Percentiles rank a stretch among this genome's conserved stretches.
phyloP scores from a whole-genome alignment of 2,329 filamentous ascomycete species.

The Teratosphaeria epicoccoides region DNA sequence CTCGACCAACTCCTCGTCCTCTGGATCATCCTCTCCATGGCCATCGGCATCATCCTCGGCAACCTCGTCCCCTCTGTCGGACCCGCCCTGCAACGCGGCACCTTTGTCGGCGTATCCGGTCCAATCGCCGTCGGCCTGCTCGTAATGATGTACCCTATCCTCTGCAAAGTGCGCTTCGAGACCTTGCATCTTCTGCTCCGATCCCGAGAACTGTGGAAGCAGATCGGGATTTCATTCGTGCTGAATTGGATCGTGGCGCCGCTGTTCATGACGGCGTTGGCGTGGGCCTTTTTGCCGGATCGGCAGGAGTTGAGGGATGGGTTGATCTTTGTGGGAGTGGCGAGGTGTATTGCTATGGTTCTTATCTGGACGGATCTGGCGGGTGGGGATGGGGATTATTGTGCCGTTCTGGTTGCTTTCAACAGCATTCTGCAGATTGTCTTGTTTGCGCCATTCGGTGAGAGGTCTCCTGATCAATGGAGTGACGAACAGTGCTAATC shows the following conservation, averaged over 20 bases:
- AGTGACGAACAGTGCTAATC: not conserved
- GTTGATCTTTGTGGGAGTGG: slow-evolving; percentile 71
- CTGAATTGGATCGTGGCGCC: slow-evolving; percentile 79
- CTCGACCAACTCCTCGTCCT: slow-evolving; percentile 37
- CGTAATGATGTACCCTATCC: slow-evolving; percentile 90
- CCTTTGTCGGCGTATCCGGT: slow-evolving; percentile 60
- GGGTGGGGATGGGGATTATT: slow-evolving; percentile 70
- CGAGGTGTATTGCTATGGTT: slow-evolving; percentile 81
- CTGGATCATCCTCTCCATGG: slow-evolving; percentile 71
- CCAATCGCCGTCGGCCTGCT: slow-evolving; percentile 68
- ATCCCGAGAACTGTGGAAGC: slow-evolving; percentile 58
- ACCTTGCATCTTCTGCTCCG: slow-evolving; percentile 56
- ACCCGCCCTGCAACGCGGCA: slow-evolving; percentile 54
- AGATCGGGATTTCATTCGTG: slow-evolving; percentile 65
- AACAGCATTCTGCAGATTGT: slow-evolving; percentile 41
- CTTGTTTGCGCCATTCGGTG: slow-evolving; percentile 28
- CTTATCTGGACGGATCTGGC: slow-evolving; percentile 71
- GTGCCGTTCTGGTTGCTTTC: slow-evolving; percentile 48
- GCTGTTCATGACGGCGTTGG: slow-evolving; percentile 65
- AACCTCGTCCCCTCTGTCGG: slow-evolving; percentile 60
- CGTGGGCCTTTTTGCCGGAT: slow-evolving; percentile 52
- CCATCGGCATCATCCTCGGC: slow-evolving; percentile 61
- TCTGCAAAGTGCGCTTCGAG: slow-evolving; percentile 78
- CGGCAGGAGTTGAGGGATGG: slow-evolving; percentile 44
- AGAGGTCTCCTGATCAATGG: not conserved